Evolutionary conservation across 2,329 filamentous ascomycete species (phyloP), one percentile per base, ranked within the genome.

Genomic region (Magnaporthiopsis incrustans): DNA sequence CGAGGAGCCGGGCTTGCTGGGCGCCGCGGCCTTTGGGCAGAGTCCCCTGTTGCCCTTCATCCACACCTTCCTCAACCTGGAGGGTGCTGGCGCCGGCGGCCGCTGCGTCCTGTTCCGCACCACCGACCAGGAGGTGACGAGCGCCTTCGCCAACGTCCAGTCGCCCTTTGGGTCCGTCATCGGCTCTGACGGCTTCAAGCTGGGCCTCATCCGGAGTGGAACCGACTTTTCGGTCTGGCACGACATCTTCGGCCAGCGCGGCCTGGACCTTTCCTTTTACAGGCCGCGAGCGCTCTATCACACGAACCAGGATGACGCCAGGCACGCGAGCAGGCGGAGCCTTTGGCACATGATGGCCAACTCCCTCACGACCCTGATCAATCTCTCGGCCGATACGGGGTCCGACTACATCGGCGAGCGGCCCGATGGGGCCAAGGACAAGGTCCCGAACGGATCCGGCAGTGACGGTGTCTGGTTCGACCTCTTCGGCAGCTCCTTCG

Each of bases 311-410:
- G 95, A 99, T 73, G 91, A 96, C 72, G 82, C 88, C 3, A 85
- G 85, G 56, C 92, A 97, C 75, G 89, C 92, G 0, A 89, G 86
- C n/a, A 75, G 76, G 65, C 77, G 78, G 60, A 87, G 85, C 67
- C 76, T 98, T 26, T 98, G 93, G 93, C 93, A 98, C 74, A 98
- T 99, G 95, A 81, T 99, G 53, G 96, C 91, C 53, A 88, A 88
- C 18, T 87, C 92, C 7, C 77, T 97, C 30, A 85, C 87, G 8
- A 95, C 93, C 0, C 86, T 91, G 27, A 82, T 88, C 70, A 81
- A 81, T 1, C 80, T 98, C 58, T 88, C 91, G 0, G 84, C 85
- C 18, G 85, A 91, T 68, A 86, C 83, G 0, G 87, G 85, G 65
- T 78, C 83, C 59, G 81, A 79, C 2, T 97, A 96, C 70, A 83